Evolutionary conservation across 2,329 filamentous ascomycete genomes (phyloP).

Genomic region (Xylariaceae sp.): DNA sequence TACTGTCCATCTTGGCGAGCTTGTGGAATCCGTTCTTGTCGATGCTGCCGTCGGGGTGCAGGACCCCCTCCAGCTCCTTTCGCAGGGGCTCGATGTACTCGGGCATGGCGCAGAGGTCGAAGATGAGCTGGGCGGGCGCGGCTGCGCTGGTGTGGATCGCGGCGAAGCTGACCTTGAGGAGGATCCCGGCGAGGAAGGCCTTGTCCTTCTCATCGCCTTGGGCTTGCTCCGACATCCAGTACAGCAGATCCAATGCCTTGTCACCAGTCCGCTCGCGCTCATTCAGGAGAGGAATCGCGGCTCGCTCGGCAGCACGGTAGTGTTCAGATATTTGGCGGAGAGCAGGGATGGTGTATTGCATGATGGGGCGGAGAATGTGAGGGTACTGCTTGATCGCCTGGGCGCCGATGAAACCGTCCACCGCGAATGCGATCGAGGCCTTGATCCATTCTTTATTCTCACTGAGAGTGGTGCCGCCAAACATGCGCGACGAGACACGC

Average conservation of each 20-base stretch:
- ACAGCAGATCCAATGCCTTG: constrained; percentile 6
- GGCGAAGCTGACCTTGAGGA: constrained; percentile 1
- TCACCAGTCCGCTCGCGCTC: constrained; percentile 6
- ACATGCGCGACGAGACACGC: constrained; percentile 28
- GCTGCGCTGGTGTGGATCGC: constrained; percentile 5
- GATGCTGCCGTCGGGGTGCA: constrained; percentile 16
- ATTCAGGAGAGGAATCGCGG: constrained; percentile 16
- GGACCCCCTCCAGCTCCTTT: constrained; percentile 29
- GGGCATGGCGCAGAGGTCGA: constrained; percentile 3
- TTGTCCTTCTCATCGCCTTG: constrained; percentile 14
- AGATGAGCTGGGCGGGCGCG: background rate
- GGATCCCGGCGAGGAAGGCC: constrained; percentile 20
- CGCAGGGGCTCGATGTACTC: constrained; percentile 13
- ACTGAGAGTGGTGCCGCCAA: constrained; percentile 13
- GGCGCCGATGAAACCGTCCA: constrained; percentile 18
- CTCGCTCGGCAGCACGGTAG: constrained; percentile 12
- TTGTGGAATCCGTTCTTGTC: constrained; percentile 18
- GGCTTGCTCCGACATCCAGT: constrained; percentile 19
- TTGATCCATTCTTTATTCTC: constrained; percentile 19
- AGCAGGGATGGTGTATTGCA: constrained; percentile 13
- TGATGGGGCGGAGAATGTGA: constrained; percentile 1
- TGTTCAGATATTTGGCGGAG: constrained; percentile 16
- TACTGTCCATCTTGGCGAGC: constrained; percentile 31
- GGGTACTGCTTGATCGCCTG: constrained; percentile 20
- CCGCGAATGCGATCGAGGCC: constrained; percentile 18